A percentile compares a stretch with the other conserved stretches of the same genome.
Conservation (phyloP, 208 protist genomes). For the Hexamita inflata region DNA sequence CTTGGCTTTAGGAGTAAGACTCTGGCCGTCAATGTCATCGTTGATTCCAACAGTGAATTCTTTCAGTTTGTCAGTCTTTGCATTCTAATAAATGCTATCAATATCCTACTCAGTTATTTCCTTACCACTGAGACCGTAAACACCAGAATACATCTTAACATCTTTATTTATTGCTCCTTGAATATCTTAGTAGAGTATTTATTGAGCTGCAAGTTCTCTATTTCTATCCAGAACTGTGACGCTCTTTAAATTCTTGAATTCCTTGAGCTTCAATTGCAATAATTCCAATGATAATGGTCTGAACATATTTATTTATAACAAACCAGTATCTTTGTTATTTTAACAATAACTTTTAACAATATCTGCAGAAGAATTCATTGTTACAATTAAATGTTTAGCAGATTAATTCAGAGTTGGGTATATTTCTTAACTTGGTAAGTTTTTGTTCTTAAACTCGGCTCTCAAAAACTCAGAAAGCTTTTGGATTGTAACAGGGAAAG, state of each 20-base stretch:
- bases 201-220: background rate
- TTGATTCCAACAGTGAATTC: background rate
- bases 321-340: background rate
- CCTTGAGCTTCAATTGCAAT: background rate
- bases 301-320: background rate
- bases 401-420: background rate
- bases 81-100: background rate
- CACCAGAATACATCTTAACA: background rate
- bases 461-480: background rate
- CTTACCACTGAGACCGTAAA: background rate
- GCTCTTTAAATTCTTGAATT: slow-evolving; percentile 6
- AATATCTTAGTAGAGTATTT: background rate
- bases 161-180: background rate
- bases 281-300: background rate
- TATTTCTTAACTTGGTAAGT: background rate
- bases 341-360: background rate
- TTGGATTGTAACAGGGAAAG: background rate
- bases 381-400: background rate
- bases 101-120: background rate
- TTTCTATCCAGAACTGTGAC: background rate
- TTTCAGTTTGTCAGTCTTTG: background rate
- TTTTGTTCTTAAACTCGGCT: background rate
- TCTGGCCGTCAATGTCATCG: background rate
- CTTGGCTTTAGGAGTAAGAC: background rate
- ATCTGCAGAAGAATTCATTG: background rate